A percentile compares a stretch with the other conserved stretches of the same genome.
These are phyloP conservation scores for Trametes coccinea DNA, from an alignment of 768 basidiomycete species.

Conservation along the genomic window DNA sequence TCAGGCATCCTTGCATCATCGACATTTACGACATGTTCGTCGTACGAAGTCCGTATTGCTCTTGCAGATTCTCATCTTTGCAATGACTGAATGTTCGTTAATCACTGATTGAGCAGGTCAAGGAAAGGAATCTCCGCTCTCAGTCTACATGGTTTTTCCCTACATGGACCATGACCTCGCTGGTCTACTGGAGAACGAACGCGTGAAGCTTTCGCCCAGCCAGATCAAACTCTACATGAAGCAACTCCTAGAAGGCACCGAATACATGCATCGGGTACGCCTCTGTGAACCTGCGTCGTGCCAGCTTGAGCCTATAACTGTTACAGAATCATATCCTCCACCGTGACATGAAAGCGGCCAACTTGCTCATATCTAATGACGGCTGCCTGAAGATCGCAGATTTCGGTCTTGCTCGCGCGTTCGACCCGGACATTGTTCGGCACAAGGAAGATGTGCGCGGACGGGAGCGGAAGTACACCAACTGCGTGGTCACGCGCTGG, in stretches of 20 bases:
- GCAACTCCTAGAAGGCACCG: slow-evolving; percentile 94
- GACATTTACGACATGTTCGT: slow-evolving; percentile 93
- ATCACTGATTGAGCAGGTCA: slow-evolving; percentile 45
- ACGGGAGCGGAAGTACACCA: slow-evolving; percentile 80
- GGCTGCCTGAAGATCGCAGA: slow-evolving; percentile 90
- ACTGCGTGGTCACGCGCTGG: slow-evolving; percentile 94
- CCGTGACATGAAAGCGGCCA: slow-evolving; percentile 99
- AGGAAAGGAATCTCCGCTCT: slow-evolving; percentile 64
- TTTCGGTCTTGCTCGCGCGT: slow-evolving; percentile 92
- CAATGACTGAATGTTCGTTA: background rate
- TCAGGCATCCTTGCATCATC: slow-evolving; percentile 85
- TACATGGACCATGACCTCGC: slow-evolving; percentile 99
- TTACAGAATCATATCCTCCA: slow-evolving; percentile 91
- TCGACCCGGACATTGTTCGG: slow-evolving; percentile 50
- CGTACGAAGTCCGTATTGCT: slow-evolving; percentile 58
- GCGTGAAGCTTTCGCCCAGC: slow-evolving; percentile 77
- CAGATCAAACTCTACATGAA: slow-evolving; percentile 96
- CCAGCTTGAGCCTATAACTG: slow-evolving; percentile 10
- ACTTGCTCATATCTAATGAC: slow-evolving; percentile 86
- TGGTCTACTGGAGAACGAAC: slow-evolving; percentile 88
- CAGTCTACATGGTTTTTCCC: slow-evolving; percentile 98
- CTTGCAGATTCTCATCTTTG: background rate
- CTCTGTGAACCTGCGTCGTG: slow-evolving; percentile 4
- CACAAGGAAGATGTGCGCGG: slow-evolving; percentile 40
- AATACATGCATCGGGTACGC: slow-evolving; percentile 91